These are phyloP conservation scores for Leishmania tropica DNA, from an alignment of 208 protist genomes.

Conservation along the genomic window DNA sequence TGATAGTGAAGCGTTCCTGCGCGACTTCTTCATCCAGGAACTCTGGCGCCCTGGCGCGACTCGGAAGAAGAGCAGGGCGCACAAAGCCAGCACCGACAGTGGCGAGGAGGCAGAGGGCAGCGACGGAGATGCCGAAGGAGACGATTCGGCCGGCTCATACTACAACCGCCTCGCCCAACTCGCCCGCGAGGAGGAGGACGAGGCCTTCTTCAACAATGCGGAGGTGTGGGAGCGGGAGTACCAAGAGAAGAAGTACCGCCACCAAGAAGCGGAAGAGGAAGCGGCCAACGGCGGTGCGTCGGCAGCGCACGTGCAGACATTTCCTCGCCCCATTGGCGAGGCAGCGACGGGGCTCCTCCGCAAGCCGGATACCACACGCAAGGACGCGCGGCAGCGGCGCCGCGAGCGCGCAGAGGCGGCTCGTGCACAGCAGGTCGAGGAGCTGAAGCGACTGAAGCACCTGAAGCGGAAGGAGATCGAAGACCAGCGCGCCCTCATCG, in stretches of 20 bases:
- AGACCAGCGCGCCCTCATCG: constrained; percentile 79
- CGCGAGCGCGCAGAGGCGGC: constrained; percentile 69
- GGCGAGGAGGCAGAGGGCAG: neutral
- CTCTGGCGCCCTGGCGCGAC: constrained; percentile 51
- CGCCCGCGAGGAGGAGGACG: constrained; percentile 80
- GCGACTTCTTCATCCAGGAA: constrained; percentile 79
- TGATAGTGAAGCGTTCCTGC: constrained; percentile 59
- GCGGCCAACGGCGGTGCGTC: constrained; percentile 47
- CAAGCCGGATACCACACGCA: constrained; percentile 67
- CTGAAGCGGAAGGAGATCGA: constrained; percentile 91
- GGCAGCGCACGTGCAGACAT: constrained; percentile 65
- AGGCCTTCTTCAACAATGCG: constrained; percentile 82
- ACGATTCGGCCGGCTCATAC: constrained; percentile 37
- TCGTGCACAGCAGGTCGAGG: constrained; percentile 70
- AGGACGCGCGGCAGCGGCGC: constrained; percentile 82
- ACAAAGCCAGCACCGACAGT: neutral
- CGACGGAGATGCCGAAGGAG: constrained; percentile 21
- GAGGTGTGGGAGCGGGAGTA: constrained; percentile 87
- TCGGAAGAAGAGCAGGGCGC: constrained; percentile 4
- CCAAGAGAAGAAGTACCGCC: constrained; percentile 86
- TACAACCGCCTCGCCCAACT: constrained; percentile 61
- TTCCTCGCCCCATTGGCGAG: constrained; percentile 79
- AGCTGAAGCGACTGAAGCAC: constrained; percentile 90
- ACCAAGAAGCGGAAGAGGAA: constrained; percentile 70
- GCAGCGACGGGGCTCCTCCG: constrained; percentile 73